Base-by-base conservation (phyloP, 139 green algal species). In the Protoeuglena noctilucae region DNA sequence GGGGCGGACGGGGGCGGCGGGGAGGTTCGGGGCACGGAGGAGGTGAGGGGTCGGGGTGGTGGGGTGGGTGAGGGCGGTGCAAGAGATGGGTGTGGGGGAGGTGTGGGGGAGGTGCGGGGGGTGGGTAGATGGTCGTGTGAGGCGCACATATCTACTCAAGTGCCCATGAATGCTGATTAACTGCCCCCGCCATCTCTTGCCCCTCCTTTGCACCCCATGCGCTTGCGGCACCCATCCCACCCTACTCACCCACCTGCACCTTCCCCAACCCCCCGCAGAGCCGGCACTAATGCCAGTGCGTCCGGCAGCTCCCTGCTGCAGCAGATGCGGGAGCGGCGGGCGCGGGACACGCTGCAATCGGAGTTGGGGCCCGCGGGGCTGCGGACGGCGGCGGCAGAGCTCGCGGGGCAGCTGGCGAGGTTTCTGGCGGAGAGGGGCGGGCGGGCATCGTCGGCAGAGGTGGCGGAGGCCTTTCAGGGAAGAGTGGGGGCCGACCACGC, bases 1-100 rank as follows among this genome's bases (percentile, higher is more conserved):
- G 7, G 86, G 86, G 0, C 54, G 75, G 18, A 73, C 66, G 17
- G 86, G 86, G 2, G 49, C 51, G 16, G 82, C 75, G 3, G 82
- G 74, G 16, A 73, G 65, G 5, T 73, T 76, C 21, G 34, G 23
- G 18, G 41, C 1, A 3, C 43, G 47, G 27, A 19, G 14, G 40
- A 19, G 39, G 14, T 25, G 28, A 56, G 28, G 34, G 30, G 25
- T 48, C 4, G 23, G 6, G 24, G 48, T 16, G 22, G 58, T 21
- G 22, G 7, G 3, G 22, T 40, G 2, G 39, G 27, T 50, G 52
- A 31, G 22, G 46, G 0, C 24, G 40, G 23, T 23, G 49, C 9
- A 12, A n/a, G n/a, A n/a, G n/a, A n/a, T n/a, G n/a, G n/a, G n/a
- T n/a, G n/a, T n/a, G n/a, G n/a, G n/a, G n/a, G n/a, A n/a, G n/a